These are phyloP conservation scores for Carex arenaria DNA, from an alignment of 202 grass and related monocot genomes.

Conservation along the genomic window DNA sequence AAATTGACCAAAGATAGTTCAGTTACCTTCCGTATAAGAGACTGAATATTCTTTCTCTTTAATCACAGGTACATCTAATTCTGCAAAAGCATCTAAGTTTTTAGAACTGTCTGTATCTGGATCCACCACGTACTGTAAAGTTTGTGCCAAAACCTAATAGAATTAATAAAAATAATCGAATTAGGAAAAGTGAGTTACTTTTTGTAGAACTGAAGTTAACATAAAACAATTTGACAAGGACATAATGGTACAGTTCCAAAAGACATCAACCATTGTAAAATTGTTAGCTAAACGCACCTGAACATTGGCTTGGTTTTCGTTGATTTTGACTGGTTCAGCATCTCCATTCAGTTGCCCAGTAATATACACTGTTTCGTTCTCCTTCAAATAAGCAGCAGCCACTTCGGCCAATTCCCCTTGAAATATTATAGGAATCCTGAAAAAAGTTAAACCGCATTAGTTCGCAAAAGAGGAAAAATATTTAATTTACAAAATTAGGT, in stretches of 20 bases:
- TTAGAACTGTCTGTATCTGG: not conserved
- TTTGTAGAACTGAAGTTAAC: not conserved
- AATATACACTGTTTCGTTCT: slow-evolving; percentile 68
- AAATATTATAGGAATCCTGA: slow-evolving; percentile 89
- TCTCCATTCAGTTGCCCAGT: slow-evolving; percentile 70
- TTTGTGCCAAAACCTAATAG: slow-evolving; percentile 55
- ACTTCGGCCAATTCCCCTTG: slow-evolving; percentile 77
- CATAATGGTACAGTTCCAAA: not conserved
- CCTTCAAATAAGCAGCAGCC: slow-evolving; percentile 63
- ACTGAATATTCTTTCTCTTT: not conserved
- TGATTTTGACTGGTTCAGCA: slow-evolving; percentile 38
- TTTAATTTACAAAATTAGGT: not conserved
- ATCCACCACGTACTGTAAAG: slow-evolving; percentile 48
- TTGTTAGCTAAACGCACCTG: slow-evolving; percentile 35
- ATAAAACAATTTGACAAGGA: not conserved
- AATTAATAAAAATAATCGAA: not conserved
- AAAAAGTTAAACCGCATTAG: not conserved
- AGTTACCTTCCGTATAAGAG: slow-evolving; percentile 9
- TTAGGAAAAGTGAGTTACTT: not conserved
- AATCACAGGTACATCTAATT: not conserved
- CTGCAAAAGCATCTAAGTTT: not conserved
- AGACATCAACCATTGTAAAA: not conserved
- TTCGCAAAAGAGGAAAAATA: not conserved
- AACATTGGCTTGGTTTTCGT: slow-evolving; percentile 54
- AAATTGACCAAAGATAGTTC: not conserved